Base-by-base conservation (phyloP, 306 rosid species). In the Alnus rubra region DNA sequence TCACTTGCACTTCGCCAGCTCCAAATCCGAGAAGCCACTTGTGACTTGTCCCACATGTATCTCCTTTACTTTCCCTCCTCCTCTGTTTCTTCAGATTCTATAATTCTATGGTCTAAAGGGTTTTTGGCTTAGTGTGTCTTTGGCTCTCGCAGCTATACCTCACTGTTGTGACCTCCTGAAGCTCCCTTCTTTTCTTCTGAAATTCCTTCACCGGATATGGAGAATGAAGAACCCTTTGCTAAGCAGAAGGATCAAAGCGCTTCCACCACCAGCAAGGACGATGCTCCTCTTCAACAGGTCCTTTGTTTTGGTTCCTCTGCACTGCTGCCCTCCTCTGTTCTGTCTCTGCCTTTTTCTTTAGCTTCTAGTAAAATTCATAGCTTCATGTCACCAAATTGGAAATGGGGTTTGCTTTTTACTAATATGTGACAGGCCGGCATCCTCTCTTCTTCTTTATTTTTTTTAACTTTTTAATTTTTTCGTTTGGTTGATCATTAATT, bases 221-320 rank as follows among this genome's bases (percentile, higher is more conserved):
- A 74, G 4, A 72, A 55, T 64, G 82, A 76, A 71, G 81, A 83
- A 70, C 48, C 53, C 39, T 44, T 75, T 63, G 63, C 60, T 53
- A 56, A 76, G 65, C 58, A 64, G 42, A 79, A 78, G 9, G 74
- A 69, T 45, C 71, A 68, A 44, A 81, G 30, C 74, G 81, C 76
- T 59, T 69, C 72, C 72, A 9, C 42, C 51, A 35, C 80, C 74
- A 81, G 49, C 67, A 31, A 39, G 64, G 76, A 58, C 78, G 81
- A 54, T 50, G 49, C 80, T 75, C 15, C 84, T 69, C 16, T 16
- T 72, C 73, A 37, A 5, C 44, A 28, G 88, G 91, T 88, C 63
- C 55, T 74, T 50, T 47, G 54, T 69, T 78, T 59, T 67, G n/a
- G 35, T 52, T 51, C 18, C 44, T 62, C 28, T 23, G 28, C 28